Evolutionary conservation across 2,329 filamentous ascomycete genomes (phyloP), one percentile per base, ranked within the genome.

Genomic region (Ceratocystis alfenasii): DNA sequence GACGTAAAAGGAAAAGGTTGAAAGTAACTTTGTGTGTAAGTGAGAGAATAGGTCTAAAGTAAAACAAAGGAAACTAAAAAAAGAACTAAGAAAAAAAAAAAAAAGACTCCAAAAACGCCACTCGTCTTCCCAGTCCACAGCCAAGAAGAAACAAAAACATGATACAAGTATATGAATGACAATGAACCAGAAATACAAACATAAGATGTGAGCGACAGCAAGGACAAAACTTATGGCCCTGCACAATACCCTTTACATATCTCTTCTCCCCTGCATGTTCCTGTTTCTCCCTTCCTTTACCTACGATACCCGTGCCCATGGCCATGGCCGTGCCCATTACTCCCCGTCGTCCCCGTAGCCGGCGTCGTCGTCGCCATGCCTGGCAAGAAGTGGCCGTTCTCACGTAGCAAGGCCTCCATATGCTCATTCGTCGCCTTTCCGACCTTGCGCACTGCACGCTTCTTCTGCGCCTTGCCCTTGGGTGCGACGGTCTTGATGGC

Each of bases 371-470:
- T 30, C 8, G 66, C 46, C 66, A 67, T 67, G n/a, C 66, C 66
- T 15, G 66, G 66, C 59, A 67, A 36, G 48, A 62, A 65, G 4
- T 78, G 74, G 69, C 78, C 81, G 72, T 79, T 92, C 73, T 93
- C 89, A 77, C 90, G 87, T 73, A 95, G 80, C 68, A 95, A 81
- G 69, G 87, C 85, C 70, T 81, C 81, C 90, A 96, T 95, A 74
- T 96, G 91, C 33, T 85, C 85, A 74, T 96, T 96, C 30, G 90
- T 95, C 66, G 87, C 86, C 80, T 92, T 94, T 70, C 88, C 89
- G 53, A 84, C 84, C 68, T 86, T 82, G 69, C 89, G 83, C 70
- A 77, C 76, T 30, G 79, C 78, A 57, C 85, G 80, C 74, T 89
- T 89, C 77, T 89, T 88, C 75, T 86, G 85, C 77, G 87, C 87